A percentile compares a stretch with the other conserved stretches of the same genome.
These are phyloP conservation scores for Phytophthora macrochlamydospora DNA, from an alignment of 352 stramenopile genomes.

Conservation along the genomic window DNA sequence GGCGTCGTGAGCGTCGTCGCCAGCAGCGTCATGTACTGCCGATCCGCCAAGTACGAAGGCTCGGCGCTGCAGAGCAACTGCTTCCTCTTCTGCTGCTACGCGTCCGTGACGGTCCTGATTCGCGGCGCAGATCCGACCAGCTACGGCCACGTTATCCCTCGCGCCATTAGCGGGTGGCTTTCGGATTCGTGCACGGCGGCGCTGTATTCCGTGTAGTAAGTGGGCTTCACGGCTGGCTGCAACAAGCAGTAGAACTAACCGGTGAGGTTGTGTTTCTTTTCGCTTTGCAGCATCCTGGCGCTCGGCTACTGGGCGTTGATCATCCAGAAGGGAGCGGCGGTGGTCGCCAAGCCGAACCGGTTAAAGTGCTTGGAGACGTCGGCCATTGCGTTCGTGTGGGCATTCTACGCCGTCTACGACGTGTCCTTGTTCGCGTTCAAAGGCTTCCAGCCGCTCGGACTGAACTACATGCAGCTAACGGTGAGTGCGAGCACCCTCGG, in stretches of 20 bases:
- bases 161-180: conserved; percentile 27
- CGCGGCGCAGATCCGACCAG: conserved; percentile 35
- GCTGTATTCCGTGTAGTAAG: conserved; percentile 47
- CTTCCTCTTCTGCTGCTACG: conserved; percentile 38
- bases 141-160: conserved; percentile 38
- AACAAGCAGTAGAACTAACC: no score
- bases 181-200: conserved; percentile 43
- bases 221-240: not conserved
- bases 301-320: conserved; percentile 64
- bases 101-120: conserved; percentile 37
- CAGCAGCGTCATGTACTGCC: conserved; percentile 29
- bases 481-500: conserved; percentile 32
- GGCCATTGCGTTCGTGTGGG: conserved; percentile 39
- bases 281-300: conserved; percentile 44
- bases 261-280: not conserved
- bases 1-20: conserved; percentile 23
- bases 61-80: conserved; percentile 33
- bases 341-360: conserved; percentile 26
- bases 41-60: conserved; percentile 25
- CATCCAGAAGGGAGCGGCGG: conserved; percentile 45
- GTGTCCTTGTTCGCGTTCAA: conserved; percentile 41
- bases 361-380: conserved; percentile 34
- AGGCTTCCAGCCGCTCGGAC: conserved; percentile 32
- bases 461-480: conserved; percentile 39
- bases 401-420: conserved; percentile 45